A percentile compares a stretch with the other conserved stretches of the same genome.
These are phyloP conservation scores for Colletotrichum sp. DNA, from an alignment of 2,329 filamentous ascomycete genomes.

Conservation along the genomic window DNA sequence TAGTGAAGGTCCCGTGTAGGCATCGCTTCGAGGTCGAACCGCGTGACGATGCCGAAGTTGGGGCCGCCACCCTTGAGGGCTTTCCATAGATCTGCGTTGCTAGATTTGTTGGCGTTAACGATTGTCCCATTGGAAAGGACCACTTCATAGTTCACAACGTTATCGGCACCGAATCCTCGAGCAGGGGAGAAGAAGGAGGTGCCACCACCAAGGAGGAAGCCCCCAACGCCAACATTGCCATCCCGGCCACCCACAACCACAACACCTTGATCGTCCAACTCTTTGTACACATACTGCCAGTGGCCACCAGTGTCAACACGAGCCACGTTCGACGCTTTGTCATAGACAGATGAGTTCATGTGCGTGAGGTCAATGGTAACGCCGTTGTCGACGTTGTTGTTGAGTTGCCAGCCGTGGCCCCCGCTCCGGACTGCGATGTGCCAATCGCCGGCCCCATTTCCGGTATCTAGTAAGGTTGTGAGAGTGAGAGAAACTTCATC, in stretches of 20 bases:
- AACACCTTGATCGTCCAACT: constrained; percentile 23
- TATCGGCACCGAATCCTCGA: constrained; percentile 44
- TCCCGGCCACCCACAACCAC: constrained; percentile 49
- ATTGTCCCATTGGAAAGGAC: constrained; percentile 47
- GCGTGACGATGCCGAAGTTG: constrained; percentile 49
- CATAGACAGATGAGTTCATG: constrained; percentile 22
- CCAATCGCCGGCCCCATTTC: constrained; percentile 29
- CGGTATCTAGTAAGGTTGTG: constrained; percentile 5
- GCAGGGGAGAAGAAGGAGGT: constrained; percentile 22
- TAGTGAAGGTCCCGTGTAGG: not conserved
- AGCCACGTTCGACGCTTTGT: constrained; percentile 23
- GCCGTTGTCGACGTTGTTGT: constrained; percentile 28
- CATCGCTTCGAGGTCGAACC: not conserved
- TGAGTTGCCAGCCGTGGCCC: constrained; percentile 43
- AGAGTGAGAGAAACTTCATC: constrained; percentile 27
- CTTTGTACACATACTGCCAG: constrained; percentile 16
- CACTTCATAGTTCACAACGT: constrained; percentile 43
- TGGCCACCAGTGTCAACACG: constrained; percentile 23
- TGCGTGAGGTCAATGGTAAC: constrained; percentile 32
- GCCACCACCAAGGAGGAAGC: constrained; percentile 31
- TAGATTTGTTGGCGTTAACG: constrained; percentile 37
- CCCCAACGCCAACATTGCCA: constrained; percentile 35
- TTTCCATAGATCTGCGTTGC: constrained; percentile 45
- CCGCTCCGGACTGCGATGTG: constrained; percentile 55
- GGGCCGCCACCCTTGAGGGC: constrained; percentile 52